A percentile compares a stretch with the other conserved stretches of the same genome.
These are phyloP conservation scores for Hymenoscyphus fructigenus DNA, from an alignment of 2,329 filamentous ascomycete species.

Conservation along the genomic window DNA sequence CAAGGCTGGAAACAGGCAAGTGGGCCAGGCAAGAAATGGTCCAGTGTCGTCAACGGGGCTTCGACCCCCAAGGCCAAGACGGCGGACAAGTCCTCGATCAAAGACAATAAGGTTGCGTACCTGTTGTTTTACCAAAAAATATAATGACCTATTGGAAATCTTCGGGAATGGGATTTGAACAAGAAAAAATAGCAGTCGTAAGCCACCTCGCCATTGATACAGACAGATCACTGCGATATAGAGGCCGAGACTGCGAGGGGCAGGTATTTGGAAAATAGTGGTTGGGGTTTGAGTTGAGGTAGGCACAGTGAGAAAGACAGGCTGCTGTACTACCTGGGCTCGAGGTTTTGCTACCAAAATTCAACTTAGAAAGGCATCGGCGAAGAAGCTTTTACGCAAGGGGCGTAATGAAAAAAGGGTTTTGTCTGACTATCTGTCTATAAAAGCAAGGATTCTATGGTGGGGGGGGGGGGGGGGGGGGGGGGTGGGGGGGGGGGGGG, in stretches of 20 bases:
- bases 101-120: constrained; percentile 97
- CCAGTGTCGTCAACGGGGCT: constrained; percentile 64
- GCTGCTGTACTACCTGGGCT: neutral
- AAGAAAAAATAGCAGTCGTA: neutral
- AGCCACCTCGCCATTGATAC: neutral
- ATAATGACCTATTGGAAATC: constrained; percentile 19
- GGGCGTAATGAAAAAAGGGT: neutral
- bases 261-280: neutral
- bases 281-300: neutral
- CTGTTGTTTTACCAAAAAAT: constrained; percentile 82
- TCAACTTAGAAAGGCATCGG: neutral
- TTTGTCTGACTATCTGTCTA: constrained; percentile 1
- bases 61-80: constrained; percentile 59
- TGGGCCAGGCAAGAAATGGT: constrained; percentile 71
- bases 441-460: neutral
- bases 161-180: neutral
- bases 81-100: constrained; percentile 55
- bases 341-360: neutral
- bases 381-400: neutral
- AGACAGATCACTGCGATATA: neutral
- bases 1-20: constrained; percentile 86
- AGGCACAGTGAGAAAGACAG: neutral
- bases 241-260: neutral
- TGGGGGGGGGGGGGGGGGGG: neutral
- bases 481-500: neutral